Evolutionary conservation across 1,284 basidiomycete genomes (phyloP).

Genomic region (Puccinia novopanici): DNA sequence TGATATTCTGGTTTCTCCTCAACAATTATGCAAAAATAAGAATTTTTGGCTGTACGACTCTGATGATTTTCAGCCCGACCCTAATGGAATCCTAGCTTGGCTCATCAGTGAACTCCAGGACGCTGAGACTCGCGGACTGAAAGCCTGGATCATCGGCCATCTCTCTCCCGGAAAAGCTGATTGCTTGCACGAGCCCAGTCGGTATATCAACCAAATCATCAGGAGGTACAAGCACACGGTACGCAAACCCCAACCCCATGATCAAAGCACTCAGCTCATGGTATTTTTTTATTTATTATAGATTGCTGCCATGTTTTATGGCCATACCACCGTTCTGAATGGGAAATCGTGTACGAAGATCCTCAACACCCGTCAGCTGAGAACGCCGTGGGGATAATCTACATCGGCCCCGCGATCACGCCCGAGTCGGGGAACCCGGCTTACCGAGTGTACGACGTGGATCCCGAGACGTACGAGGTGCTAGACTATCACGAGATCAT

Average conservation of each 20-base stretch:
- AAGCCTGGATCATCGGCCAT: slow-evolving; percentile 52
- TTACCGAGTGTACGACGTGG: slow-evolving; percentile 65
- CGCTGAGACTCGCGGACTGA: slow-evolving; percentile 65
- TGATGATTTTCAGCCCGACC: slow-evolving; percentile 59
- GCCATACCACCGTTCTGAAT: slow-evolving; percentile 65
- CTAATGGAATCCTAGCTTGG: slow-evolving; percentile 62
- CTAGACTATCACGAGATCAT: slow-evolving; percentile 64
- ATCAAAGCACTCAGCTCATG: not conserved
- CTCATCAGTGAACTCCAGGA: slow-evolving; percentile 64
- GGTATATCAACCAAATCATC: slow-evolving; percentile 64
- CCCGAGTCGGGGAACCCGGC: slow-evolving; percentile 65
- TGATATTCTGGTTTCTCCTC: too few species aligned
- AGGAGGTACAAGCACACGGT: slow-evolving; percentile 65
- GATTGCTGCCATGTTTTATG: slow-evolving; percentile 65
- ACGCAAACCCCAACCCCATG: not conserved
- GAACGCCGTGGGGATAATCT: slow-evolving; percentile 64
- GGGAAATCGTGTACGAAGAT: slow-evolving; percentile 67
- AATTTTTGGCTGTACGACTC: slow-evolving; percentile 51
- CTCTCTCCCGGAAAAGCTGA: slow-evolving; percentile 62
- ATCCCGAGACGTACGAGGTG: slow-evolving; percentile 65
- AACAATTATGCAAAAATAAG: too few species aligned
- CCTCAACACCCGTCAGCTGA: slow-evolving; percentile 62
- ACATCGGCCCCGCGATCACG: slow-evolving; percentile 66
- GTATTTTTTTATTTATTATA: slow-evolving; percentile 1
- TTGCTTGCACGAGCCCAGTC: slow-evolving; percentile 58